These are phyloP conservation scores for Fomitopsis pulvina DNA, from an alignment of 768 basidiomycete species.

Conservation along the genomic window DNA sequence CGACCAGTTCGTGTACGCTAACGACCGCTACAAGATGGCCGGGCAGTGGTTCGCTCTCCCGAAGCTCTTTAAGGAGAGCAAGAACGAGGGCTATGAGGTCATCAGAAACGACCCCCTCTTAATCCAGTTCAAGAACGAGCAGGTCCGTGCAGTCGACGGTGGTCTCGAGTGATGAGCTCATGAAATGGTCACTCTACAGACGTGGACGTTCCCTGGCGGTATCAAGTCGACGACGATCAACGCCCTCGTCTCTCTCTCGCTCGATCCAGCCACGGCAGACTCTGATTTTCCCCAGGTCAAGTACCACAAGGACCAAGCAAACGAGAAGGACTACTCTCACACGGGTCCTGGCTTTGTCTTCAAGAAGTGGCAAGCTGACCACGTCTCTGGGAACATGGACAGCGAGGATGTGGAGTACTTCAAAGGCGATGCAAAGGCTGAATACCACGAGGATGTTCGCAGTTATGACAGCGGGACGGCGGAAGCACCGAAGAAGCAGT, in stretches of 20 bases:
- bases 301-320: slow-evolving; percentile 35
- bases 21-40: slow-evolving; percentile 34
- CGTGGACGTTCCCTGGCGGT: slow-evolving; percentile 33
- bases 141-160: slow-evolving; percentile 16
- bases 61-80: slow-evolving; percentile 30
- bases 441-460: slow-evolving; percentile 16
- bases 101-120: slow-evolving; percentile 28
- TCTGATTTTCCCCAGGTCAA: slow-evolving; percentile 34
- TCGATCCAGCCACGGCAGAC: slow-evolving; percentile 33
- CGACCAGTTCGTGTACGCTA: slow-evolving; percentile 36
- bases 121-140: slow-evolving; percentile 40
- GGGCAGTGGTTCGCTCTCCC: slow-evolving; percentile 36
- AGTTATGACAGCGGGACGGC: slow-evolving; percentile 13
- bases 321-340: slow-evolving; percentile 37
- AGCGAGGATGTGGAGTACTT: slow-evolving; percentile 19
- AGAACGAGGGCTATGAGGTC: slow-evolving; percentile 31
- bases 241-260: slow-evolving; percentile 32
- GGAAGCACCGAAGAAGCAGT: slow-evolving; percentile 8
- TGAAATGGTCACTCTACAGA: slow-evolving; percentile 19
- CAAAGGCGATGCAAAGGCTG: slow-evolving; percentile 14
- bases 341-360: slow-evolving; percentile 33
- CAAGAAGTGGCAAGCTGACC: slow-evolving; percentile 34
- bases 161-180: background rate
- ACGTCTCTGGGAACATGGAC: slow-evolving; percentile 19
- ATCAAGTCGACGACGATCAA: slow-evolving; percentile 34